phyloP scores from a whole-genome alignment of 2,329 filamentous ascomycete species.

The Ceratocystis cubensis region DNA sequence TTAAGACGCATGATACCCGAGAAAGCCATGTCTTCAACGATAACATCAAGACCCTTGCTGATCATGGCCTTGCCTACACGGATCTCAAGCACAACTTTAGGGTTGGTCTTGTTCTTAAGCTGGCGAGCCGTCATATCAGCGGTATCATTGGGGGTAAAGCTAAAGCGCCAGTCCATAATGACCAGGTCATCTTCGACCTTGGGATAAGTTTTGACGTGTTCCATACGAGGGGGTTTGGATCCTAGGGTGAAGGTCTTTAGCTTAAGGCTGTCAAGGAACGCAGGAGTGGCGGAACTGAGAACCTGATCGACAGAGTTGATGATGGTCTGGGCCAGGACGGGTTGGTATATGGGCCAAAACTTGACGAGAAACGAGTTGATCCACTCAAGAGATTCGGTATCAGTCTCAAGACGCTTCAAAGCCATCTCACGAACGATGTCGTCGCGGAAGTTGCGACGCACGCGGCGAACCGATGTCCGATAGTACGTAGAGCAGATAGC shows the following conservation, averaged over 20 bases:
- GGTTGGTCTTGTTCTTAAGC: slow-evolving; percentile 90
- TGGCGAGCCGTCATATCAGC: slow-evolving; percentile 84
- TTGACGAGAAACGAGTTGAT: slow-evolving; percentile 98
- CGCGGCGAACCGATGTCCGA: slow-evolving; percentile 81
- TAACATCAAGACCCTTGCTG: slow-evolving; percentile 92
- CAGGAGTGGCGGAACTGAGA: slow-evolving; percentile 77
- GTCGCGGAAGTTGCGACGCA: slow-evolving; percentile 90
- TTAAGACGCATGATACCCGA: slow-evolving; percentile 93
- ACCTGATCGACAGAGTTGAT: slow-evolving; percentile 94
- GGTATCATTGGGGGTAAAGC: slow-evolving; percentile 91
- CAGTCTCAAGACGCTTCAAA: slow-evolving; percentile 75
- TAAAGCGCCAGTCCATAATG: slow-evolving; percentile 99
- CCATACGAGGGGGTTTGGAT: slow-evolving; percentile 86
- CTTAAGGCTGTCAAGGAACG: slow-evolving; percentile 85
- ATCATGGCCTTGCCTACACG: slow-evolving; percentile 91
- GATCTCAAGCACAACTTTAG: slow-evolving; percentile 90
- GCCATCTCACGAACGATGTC: slow-evolving; percentile 82
- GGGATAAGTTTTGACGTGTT: slow-evolving; percentile 96
- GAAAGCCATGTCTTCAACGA: slow-evolving; percentile 96
- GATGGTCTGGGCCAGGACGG: slow-evolving; percentile 81
- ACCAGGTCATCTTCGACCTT: slow-evolving; percentile 91
- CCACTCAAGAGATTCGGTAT: slow-evolving; percentile 91
- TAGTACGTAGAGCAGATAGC: slow-evolving; percentile 89
- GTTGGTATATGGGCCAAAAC: slow-evolving; percentile 98
- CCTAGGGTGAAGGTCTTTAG: slow-evolving; percentile 90